Percentiles rank a stretch among this genome's conserved stretches.
Evolutionary conservation across 768 basidiomycete genomes (phyloP).

Genomic region (Tylopilus vinaceipallidus): DNA sequence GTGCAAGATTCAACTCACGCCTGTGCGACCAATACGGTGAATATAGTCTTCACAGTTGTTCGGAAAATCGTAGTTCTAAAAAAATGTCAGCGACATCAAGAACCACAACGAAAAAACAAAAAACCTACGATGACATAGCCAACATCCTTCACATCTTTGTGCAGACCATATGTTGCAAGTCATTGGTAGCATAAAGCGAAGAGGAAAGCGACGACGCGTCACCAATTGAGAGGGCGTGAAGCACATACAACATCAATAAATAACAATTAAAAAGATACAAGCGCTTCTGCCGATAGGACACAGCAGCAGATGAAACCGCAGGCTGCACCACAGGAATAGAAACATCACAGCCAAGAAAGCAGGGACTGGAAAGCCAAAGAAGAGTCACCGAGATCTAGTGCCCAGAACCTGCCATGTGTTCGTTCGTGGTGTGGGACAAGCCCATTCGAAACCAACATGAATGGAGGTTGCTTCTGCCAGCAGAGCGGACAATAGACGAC

Average conservation of each 20-base stretch:
- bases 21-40: slow-evolving; percentile 97
- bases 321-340: slow-evolving; percentile 19
- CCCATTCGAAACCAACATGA: slow-evolving; percentile 23
- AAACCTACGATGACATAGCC: slow-evolving; percentile 89
- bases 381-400: slow-evolving; percentile 24
- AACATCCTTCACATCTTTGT: slow-evolving; percentile 96
- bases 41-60: slow-evolving; percentile 99
- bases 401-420: slow-evolving; percentile 23
- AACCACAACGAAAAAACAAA: slow-evolving; percentile 5
- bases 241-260: slow-evolving; percentile 36
- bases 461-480: slow-evolving; percentile 20
- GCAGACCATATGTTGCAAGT: slow-evolving; percentile 32
- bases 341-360: slow-evolving; percentile 26
- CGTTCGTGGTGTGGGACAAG: slow-evolving; percentile 16
- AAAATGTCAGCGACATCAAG: slow-evolving; percentile 4
- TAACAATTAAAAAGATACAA: slow-evolving; percentile 27
- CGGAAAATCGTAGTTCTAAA: slow-evolving; percentile 94
- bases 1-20: slow-evolving; percentile 46
- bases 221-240: slow-evolving; percentile 27
- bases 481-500: slow-evolving; percentile 22
- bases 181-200: slow-evolving; percentile 27
- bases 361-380: slow-evolving; percentile 23
- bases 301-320: slow-evolving; percentile 15
- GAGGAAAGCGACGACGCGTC: slow-evolving; percentile 6
- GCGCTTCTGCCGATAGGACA: slow-evolving; percentile 33